Base-by-base conservation (phyloP, 495 filamentous ascomycete genomes). In the Astrocystis sublimbata region DNA sequence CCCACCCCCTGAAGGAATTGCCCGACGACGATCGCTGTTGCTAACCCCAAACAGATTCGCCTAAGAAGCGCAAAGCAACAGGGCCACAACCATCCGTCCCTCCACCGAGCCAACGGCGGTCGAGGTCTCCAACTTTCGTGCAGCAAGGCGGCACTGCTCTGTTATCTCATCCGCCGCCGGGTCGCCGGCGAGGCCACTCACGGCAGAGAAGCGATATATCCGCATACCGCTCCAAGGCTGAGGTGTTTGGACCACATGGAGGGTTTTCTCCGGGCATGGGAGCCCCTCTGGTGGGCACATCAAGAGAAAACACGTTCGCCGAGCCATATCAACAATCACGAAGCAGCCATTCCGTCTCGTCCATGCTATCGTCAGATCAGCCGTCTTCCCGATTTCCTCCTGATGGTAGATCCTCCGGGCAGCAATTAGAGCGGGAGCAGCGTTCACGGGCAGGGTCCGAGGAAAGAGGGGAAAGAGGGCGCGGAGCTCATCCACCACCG, bases 61-160 rank as follows among this genome's bases (percentile, higher is more conserved):
- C 89, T 17, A 88, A 87, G 68, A 91, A 91, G 71, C 83, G 89
- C 65, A 92, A 92, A 76, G 86, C 86, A 45, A 82, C 83, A 67
- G 86, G 86, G 60, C 79, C 82, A 17, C 87, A 88, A 61, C 80
- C 81, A 63, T 65, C 84, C 21, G 78, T 78, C 26, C 86, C 85
- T 57, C 79, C 83, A 41, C 84, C 86, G 62, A 81, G 74, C 60
- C 76, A 81, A 54, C 74, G 79, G 21, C 82, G 80, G 49, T 80
- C 81, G 46, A 79, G 82, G 58, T 85, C 84, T 46, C 82, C 84
- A 5, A 78, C 81, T 12, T 81, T 83, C 65, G 85, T 83, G 33
- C 81, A 85, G 12, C 79, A 85, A 17, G 80, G 83, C 36, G 81
- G 83, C 24, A 41, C 63, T 28, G 81, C 82, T 23, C 72, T 82